Evolutionary conservation across 352 stramenopile species (phyloP), one percentile per base, ranked within the genome.

Genomic region (Pythium biforme): DNA sequence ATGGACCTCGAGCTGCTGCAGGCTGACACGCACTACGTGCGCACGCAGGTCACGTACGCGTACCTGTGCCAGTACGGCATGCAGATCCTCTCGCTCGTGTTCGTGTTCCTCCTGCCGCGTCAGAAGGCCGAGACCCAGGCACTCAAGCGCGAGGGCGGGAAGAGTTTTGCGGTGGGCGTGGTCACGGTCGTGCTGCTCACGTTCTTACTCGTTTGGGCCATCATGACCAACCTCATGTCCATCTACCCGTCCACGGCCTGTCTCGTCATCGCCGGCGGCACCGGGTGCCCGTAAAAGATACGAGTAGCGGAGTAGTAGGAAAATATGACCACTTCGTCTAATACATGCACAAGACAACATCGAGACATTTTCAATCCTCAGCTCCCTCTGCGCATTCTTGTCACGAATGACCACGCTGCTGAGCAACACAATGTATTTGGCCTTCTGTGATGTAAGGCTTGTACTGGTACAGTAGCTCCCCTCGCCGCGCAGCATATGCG

Each of bases 141-240:
- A 4, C 46, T 78, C 33, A 73, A 78, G 71, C 67, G 67, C 29
- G 55, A 54, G 19, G 71, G 71, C 14, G 29, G 37, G 19, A 65
- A 56, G 51, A 75, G 55, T 60, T 61, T 59, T 15, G 26, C 33
- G 17, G 56, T 68, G 11, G 68, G 68, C 40, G 29, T 63, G 10
- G 11, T 62, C 29, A 74, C 68, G 10, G 52, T 72, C 46, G 59
- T 69, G 31, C 17, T 73, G n/a, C 47, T 76, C 12, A 2, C 47
- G 5, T 69, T 75, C 51, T 52, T 59, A 5, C 45, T 75, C 22
- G 43, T 74, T 22, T 72, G 59, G 59, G 56, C 69, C 22, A 47
- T 79, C n/a, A 70, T 69, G 59, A 76, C 66, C 43, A 79, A 74
- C 56, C 49, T 79, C 55, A 64, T 79, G 54, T 61, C 57, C 41